Percentiles rank a stretch among this genome's conserved stretches.
These are phyloP conservation scores for Hippophae gyantsensis DNA, from an alignment of 306 rosid species.

Conservation along the genomic window DNA sequence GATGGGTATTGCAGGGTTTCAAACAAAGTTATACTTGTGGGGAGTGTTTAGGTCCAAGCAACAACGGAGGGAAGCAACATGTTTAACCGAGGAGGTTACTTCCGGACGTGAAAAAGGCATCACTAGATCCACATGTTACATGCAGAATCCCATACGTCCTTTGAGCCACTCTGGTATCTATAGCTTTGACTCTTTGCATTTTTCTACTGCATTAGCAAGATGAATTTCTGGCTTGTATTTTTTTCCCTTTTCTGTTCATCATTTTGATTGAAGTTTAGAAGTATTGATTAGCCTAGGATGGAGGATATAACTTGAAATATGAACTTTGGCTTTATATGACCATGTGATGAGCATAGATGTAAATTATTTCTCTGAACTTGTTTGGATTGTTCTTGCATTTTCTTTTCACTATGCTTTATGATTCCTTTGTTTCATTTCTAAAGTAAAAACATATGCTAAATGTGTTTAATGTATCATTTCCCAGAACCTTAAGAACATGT, in stretches of 20 bases:
- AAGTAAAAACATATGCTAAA: no score
- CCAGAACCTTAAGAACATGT: no score
- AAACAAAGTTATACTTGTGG: constrained; percentile 58
- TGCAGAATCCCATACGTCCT: constrained; percentile 18
- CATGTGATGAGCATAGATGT: no score
- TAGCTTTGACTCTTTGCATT: constrained; percentile 11
- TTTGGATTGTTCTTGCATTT: no score
- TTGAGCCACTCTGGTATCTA: constrained; percentile 25
- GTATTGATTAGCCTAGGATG: no score
- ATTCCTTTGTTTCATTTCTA: no score
- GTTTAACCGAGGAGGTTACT: constrained; percentile 9
- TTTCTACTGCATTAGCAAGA: not conserved
- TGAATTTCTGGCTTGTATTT: not conserved
- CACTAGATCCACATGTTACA: constrained; percentile 9
- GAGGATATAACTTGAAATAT: no score
- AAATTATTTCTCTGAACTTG: no score
- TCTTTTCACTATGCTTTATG: no score
- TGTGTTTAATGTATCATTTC: no score
- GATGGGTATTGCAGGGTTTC: constrained; percentile 48
- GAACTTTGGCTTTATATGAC: no score
- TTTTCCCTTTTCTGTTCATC: not conserved
- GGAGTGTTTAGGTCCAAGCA: constrained; percentile 57
- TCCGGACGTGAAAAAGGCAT: constrained; percentile 17
- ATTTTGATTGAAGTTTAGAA: not conserved
- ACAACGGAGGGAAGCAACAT: constrained; percentile 3